These are phyloP conservation scores for Orbilia blumenaviensis DNA, from an alignment of 2,329 filamentous ascomycete species.

Conservation along the genomic window DNA sequence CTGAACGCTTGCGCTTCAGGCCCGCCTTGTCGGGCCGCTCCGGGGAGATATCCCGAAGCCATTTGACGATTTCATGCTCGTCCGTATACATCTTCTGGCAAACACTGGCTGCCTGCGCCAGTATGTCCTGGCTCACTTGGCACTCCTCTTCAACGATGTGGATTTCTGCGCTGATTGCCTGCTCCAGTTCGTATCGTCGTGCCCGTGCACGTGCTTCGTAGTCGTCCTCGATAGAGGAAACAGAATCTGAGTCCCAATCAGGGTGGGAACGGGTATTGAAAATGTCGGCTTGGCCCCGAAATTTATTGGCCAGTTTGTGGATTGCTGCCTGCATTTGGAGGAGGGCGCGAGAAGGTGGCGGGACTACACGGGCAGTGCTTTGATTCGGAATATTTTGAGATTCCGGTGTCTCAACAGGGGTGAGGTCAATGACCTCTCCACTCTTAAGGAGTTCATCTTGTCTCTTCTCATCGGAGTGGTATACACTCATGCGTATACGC, in stretches of 20 bases:
- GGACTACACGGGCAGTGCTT: neutral
- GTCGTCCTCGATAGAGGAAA: slow-evolving; percentile 30
- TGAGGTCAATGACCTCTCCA: slow-evolving; percentile 41
- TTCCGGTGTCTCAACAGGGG: slow-evolving; percentile 26
- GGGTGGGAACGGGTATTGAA: slow-evolving; percentile 24
- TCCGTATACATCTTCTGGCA: slow-evolving; percentile 38
- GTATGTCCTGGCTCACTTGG: too few species aligned
- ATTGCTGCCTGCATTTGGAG: slow-evolving; percentile 47
- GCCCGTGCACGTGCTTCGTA: neutral
- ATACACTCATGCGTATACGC: slow-evolving; percentile 15
- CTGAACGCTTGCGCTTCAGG: slow-evolving; percentile 27
- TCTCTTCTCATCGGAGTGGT: slow-evolving; percentile 24
- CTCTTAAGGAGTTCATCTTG: slow-evolving; percentile 25
- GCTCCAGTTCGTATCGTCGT: slow-evolving; percentile 8
- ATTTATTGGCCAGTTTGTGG: slow-evolving; percentile 46
- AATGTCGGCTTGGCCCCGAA: slow-evolving; percentile 38
- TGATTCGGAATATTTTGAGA: slow-evolving; percentile 15
- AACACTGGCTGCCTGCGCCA: too few species aligned
- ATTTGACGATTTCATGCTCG: slow-evolving; percentile 27
- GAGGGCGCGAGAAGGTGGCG: slow-evolving; percentile 36
- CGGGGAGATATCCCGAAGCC: slow-evolving; percentile 38
- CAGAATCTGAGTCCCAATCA: slow-evolving; percentile 35
- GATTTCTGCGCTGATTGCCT: slow-evolving; percentile 13
- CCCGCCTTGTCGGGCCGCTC: slow-evolving; percentile 17
- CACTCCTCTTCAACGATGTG: too few species aligned